Evolutionary conservation across 352 stramenopile genomes (phyloP).

Genomic region (Phytophthora kernoviae): DNA sequence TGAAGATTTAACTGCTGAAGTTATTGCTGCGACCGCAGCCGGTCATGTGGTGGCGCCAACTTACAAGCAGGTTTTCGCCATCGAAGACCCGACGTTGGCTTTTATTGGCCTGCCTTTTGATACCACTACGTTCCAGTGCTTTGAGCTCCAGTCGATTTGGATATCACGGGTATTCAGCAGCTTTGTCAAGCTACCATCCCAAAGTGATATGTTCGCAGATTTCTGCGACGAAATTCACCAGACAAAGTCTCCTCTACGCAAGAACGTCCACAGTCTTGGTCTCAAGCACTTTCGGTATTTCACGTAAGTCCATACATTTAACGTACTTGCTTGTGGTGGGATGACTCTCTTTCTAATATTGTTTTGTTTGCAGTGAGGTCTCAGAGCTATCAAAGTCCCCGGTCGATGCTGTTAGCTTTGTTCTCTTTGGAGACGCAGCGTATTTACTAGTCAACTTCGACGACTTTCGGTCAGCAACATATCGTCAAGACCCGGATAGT

Average conservation of each 20-base stretch:
- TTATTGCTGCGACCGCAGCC: slow-evolving; percentile 24
- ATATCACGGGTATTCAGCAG: slow-evolving; percentile 41
- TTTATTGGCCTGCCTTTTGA: slow-evolving; percentile 58
- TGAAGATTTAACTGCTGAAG: slow-evolving; percentile 8
- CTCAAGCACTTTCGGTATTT: slow-evolving; percentile 32
- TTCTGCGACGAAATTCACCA: slow-evolving; percentile 36
- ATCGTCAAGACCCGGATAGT: slow-evolving; percentile 30
- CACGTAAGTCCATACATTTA: slow-evolving; percentile 10
- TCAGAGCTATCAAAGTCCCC: slow-evolving; percentile 24
- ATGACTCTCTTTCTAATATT: neutral
- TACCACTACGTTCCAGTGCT: slow-evolving; percentile 59
- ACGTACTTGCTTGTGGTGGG: neutral
- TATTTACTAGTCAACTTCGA: slow-evolving; percentile 13
- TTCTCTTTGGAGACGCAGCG: slow-evolving; percentile 13
- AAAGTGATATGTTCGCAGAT: slow-evolving; percentile 46
- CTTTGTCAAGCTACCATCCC: slow-evolving; percentile 25
- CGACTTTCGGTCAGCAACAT: slow-evolving; percentile 57
- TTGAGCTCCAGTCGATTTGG: slow-evolving; percentile 64
- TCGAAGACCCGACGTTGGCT: slow-evolving; percentile 55
- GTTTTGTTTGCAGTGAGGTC: slow-evolving; percentile 19
- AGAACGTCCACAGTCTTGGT: slow-evolving; percentile 50
- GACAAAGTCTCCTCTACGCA: slow-evolving; percentile 24
- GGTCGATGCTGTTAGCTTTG: slow-evolving; percentile 30
- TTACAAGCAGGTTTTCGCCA: slow-evolving; percentile 63
- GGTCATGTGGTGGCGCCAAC: slow-evolving; percentile 43